Conservation (phyloP, 345 rosid species). For the Ceriops tagal region DNA sequence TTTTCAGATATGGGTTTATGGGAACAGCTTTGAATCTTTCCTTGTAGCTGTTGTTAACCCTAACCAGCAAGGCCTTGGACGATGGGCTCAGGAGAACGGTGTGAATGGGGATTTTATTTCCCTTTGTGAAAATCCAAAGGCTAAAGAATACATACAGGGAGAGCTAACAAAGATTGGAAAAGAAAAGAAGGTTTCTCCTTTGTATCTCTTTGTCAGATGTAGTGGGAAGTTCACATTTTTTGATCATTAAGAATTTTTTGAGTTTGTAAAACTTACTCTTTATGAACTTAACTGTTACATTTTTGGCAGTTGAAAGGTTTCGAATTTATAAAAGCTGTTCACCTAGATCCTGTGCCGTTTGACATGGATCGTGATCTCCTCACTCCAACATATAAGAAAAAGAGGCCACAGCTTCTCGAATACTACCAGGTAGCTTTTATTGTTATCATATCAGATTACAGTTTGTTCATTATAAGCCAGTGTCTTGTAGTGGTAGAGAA, state of each 20-base stretch:
- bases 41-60: constrained; percentile 90
- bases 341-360: constrained; percentile 79
- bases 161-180: constrained; percentile 68
- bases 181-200: constrained; percentile 61
- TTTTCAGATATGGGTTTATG: constrained; percentile 87
- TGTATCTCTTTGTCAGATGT: not conserved
- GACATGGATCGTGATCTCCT: constrained; percentile 86
- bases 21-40: constrained; percentile 92
- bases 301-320: constrained; percentile 78
- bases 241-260: not conserved
- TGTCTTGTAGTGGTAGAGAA: too few species aligned
- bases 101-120: constrained; percentile 62
- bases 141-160: constrained; percentile 60
- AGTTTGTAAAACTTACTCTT: not conserved
- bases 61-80: constrained; percentile 62
- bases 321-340: constrained; percentile 72
- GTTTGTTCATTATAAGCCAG: not conserved
- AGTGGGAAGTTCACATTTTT: too few species aligned
- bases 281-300: not conserved
- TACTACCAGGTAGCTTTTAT: constrained; percentile 58
- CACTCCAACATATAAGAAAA: constrained; percentile 93
- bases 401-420: constrained; percentile 85
- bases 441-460: not conserved
- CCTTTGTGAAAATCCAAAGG: constrained; percentile 58
- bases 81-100: constrained; percentile 72